phyloP scores from a whole-genome alignment of 1,139 yeast genomes.

The Debaryomyces robertsiae region DNA sequence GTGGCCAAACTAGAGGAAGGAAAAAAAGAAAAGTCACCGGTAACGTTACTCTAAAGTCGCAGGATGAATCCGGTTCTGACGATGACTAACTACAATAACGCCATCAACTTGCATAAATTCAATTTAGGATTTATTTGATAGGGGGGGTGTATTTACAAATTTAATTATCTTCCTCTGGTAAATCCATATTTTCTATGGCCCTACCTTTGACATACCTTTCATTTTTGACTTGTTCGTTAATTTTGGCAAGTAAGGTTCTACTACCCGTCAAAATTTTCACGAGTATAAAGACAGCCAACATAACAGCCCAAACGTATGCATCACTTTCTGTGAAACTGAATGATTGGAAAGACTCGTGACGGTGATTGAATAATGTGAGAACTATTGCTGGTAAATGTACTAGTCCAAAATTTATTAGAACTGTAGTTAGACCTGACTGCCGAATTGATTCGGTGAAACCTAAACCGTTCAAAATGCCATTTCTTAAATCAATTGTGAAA shows the following conservation, averaged over 20 bases:
- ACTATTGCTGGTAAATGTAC: slow-evolving; percentile 21
- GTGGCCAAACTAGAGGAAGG: slow-evolving; percentile 10
- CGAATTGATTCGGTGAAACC: slow-evolving; percentile 9
- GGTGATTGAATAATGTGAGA: slow-evolving; percentile 10
- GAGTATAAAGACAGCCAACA: slow-evolving; percentile 19
- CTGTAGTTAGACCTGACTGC: slow-evolving; percentile 16
- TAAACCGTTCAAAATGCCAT: slow-evolving; percentile 9
- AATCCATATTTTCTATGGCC: slow-evolving; percentile 57
- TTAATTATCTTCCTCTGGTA: slow-evolving; percentile 17
- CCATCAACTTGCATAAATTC: background rate
- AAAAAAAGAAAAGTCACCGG: slow-evolving; percentile 13
- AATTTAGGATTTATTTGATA: slow-evolving; percentile 4
- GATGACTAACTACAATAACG: slow-evolving; percentile 3
- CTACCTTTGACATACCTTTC: slow-evolving; percentile 65
- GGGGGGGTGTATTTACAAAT: slow-evolving; percentile 3
- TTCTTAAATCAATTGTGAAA: slow-evolving; percentile 8
- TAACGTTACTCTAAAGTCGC: slow-evolving; percentile 6
- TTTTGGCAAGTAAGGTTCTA: slow-evolving; percentile 18
- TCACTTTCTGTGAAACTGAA: slow-evolving; percentile 2
- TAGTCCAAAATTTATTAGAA: slow-evolving; percentile 16
- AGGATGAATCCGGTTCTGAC: slow-evolving; percentile 8
- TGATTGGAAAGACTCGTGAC: slow-evolving; percentile 9
- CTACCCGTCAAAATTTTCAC: slow-evolving; percentile 16
- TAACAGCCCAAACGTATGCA: slow-evolving; percentile 16
- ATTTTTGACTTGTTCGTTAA: slow-evolving; percentile 55